Conservation (phyloP, 1,284 basidiomycete species). For the Ceratobasidium sp. region DNA sequence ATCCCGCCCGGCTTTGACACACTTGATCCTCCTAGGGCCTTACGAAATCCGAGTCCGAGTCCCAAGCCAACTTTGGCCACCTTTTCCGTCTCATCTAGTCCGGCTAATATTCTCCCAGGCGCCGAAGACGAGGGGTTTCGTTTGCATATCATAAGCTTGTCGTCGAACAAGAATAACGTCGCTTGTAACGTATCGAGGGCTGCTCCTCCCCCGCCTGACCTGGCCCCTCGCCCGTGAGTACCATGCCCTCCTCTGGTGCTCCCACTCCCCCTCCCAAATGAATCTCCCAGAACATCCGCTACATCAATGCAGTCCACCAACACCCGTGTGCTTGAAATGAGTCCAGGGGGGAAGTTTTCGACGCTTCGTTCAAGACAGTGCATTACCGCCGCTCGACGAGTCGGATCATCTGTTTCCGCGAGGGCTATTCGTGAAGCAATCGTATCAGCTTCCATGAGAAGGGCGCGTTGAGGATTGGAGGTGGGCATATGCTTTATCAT, state of each 20-base stretch:
- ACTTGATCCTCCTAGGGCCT: conserved; percentile 54
- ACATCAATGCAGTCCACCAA: conserved; percentile 95
- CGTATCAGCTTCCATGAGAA: conserved; percentile 83
- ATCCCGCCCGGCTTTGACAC: conserved; percentile 23
- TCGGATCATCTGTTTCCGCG: conserved; percentile 91
- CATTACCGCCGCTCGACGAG: conserved; percentile 85
- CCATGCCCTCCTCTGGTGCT: conserved; percentile 15
- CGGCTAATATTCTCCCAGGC: conserved; percentile 74
- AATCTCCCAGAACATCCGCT: conserved; percentile 74
- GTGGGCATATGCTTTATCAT: conserved; percentile 87
- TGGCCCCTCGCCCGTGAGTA: conserved; percentile 29
- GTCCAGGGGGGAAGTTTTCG: conserved; percentile 86
- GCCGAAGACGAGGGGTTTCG: conserved; percentile 75
- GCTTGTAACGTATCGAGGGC: conserved; percentile 67
- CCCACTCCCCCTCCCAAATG: conserved; percentile 41
- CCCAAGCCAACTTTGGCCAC: conserved; percentile 67
- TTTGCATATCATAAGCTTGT: conserved; percentile 91
- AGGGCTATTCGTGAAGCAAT: conserved; percentile 89
- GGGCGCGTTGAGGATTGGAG: conserved; percentile 76
- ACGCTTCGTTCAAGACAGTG: conserved; percentile 85
- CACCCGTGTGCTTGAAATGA: conserved; percentile 83
- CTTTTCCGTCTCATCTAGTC: conserved; percentile 83
- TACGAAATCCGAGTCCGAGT: conserved; percentile 59
- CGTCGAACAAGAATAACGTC: conserved; percentile 92
- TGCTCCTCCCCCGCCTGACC: background rate